Conservation (phyloP, 768 basidiomycete genomes). For the Suillus subluteus region DNA sequence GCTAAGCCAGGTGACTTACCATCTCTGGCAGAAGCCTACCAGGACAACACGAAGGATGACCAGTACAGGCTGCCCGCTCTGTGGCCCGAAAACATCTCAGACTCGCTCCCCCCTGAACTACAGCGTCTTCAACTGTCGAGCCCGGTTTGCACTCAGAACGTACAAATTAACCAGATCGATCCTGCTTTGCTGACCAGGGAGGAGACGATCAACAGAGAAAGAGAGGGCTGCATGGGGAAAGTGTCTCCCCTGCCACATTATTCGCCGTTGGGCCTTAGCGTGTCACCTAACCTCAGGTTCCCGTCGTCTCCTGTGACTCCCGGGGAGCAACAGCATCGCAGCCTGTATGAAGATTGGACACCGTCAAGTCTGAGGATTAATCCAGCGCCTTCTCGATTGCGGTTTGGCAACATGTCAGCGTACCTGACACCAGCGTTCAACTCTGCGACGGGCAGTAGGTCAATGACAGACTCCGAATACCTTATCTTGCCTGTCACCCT, state of each 20-base stretch:
- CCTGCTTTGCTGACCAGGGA: constrained; percentile 26
- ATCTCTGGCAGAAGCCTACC: constrained; percentile 22
- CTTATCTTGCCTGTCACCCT: background rate
- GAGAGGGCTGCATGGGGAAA: background rate
- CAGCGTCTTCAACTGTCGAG: constrained; percentile 25
- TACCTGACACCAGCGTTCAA: background rate
- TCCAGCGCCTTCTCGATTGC: background rate
- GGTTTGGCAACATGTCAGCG: background rate
- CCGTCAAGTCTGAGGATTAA: background rate
- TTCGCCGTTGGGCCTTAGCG: no score
- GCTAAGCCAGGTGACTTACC: constrained; percentile 16
- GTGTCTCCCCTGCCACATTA: background rate
- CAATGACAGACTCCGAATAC: background rate
- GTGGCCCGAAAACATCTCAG: constrained; percentile 8
- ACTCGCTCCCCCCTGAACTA: constrained; percentile 26
- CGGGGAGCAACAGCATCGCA: background rate
- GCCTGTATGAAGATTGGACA: background rate
- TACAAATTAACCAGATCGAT: constrained; percentile 27
- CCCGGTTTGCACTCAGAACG: background rate
- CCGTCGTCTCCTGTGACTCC: background rate
- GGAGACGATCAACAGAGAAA: constrained; percentile 7
- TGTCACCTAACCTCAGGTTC: background rate
- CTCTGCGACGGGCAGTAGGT: background rate
- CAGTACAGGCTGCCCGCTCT: constrained; percentile 16
- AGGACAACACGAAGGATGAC: constrained; percentile 22